Percentiles rank a stretch among this genome's conserved stretches.
Evolutionary conservation across 1,284 basidiomycete species (phyloP).

Genomic region (Fomitopsis pinicola): DNA sequence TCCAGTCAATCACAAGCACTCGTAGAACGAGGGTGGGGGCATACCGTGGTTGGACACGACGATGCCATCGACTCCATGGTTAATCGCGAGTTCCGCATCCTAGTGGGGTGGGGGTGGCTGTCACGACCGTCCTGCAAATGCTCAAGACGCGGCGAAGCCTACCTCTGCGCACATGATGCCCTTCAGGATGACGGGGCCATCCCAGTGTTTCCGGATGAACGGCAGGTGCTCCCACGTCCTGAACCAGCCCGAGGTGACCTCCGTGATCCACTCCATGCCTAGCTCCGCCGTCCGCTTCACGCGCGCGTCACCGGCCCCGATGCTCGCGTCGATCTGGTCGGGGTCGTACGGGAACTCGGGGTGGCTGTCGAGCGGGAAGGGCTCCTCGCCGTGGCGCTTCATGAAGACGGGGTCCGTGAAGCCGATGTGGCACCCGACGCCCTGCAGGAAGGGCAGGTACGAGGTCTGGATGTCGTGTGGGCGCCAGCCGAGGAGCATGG

Average conservation of each 20-base stretch:
- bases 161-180: conserved; percentile 49
- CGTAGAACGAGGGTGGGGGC: neutral
- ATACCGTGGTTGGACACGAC: conserved; percentile 79
- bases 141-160: neutral
- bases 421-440: conserved; percentile 55
- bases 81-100: conserved; percentile 68
- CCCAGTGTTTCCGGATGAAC: conserved; percentile 63
- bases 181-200: conserved; percentile 66
- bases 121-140: neutral
- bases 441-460: conserved; percentile 62
- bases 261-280: conserved; percentile 51
- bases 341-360: conserved; percentile 59
- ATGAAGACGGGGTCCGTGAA: conserved; percentile 70
- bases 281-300: conserved; percentile 36
- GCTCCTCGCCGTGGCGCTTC: conserved; percentile 40
- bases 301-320: conserved; percentile 42
- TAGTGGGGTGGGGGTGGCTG: conserved; percentile 22
- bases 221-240: conserved; percentile 62
- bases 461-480: conserved; percentile 57
- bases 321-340: conserved; percentile 33
- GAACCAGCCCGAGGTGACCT: conserved; percentile 55
- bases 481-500: conserved; percentile 62
- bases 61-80: conserved; percentile 69
- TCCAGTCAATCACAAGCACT: neutral
- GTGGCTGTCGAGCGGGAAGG: conserved; percentile 33